These are phyloP conservation scores for Hansfordia pulvinata DNA, from an alignment of 2,329 filamentous ascomycete genomes.

Conservation along the genomic window DNA sequence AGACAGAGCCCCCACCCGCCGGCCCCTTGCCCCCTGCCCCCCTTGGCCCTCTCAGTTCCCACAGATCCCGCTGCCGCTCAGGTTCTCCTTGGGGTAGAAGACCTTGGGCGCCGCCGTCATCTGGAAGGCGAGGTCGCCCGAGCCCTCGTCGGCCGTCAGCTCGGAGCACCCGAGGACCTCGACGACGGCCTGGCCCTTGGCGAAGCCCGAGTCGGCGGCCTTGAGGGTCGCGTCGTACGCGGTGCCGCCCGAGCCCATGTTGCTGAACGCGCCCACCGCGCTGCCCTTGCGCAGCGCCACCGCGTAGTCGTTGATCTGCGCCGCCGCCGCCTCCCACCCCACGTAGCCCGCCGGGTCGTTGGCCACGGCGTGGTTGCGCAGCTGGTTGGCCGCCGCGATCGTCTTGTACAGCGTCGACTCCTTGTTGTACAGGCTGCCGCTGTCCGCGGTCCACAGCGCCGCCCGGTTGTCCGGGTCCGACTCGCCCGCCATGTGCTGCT, in stretches of 20 bases:
- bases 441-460: slow-evolving; percentile 32
- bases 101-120: slow-evolving; percentile 26
- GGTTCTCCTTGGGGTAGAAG: slow-evolving; percentile 19
- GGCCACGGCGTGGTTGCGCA: slow-evolving; percentile 29
- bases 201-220: slow-evolving; percentile 22
- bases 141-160: slow-evolving; percentile 24
- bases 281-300: slow-evolving; percentile 33
- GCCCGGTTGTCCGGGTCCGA: slow-evolving; percentile 31
- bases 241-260: slow-evolving; percentile 20
- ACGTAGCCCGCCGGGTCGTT: slow-evolving; percentile 21
- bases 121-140: slow-evolving; percentile 26
- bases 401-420: slow-evolving; percentile 26
- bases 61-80: slow-evolving; percentile 22
- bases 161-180: slow-evolving; percentile 30
- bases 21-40: too few species aligned
- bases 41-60: background rate
- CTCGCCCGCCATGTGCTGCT: slow-evolving; percentile 34
- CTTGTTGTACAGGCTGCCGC: slow-evolving; percentile 30
- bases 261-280: slow-evolving; percentile 25
- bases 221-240: slow-evolving; percentile 18
- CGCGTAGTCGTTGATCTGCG: slow-evolving; percentile 23
- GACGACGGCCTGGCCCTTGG: slow-evolving; percentile 15
- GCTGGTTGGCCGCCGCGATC: slow-evolving; percentile 31
- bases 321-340: slow-evolving; percentile 20
- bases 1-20: background rate